These are phyloP conservation scores for Orbilia brochopaga DNA, from an alignment of 2,329 filamentous ascomycete species.

Conservation along the genomic window DNA sequence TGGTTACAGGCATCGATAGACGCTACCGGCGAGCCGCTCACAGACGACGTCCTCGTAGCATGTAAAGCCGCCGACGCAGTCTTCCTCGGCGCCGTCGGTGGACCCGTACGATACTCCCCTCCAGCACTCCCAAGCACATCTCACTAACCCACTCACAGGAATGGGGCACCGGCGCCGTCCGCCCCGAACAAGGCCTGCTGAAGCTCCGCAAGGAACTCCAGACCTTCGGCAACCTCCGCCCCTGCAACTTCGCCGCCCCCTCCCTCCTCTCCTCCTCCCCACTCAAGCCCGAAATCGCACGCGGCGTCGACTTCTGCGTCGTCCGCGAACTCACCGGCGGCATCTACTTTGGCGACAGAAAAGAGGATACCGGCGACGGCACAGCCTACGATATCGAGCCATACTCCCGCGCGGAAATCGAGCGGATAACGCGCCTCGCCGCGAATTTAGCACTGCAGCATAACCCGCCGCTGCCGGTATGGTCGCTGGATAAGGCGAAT, in stretches of 20 bases:
- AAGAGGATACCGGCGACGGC: constrained; percentile 72
- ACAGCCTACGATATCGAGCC: constrained; percentile 82
- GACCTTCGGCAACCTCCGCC: constrained; percentile 92
- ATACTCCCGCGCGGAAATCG: constrained; percentile 83
- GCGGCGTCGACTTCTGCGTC: constrained; percentile 88
- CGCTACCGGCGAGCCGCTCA: constrained; percentile 76
- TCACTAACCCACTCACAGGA: constrained; percentile 62
- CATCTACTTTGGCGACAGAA: constrained; percentile 92
- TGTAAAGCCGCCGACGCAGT: constrained; percentile 87
- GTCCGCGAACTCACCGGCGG: constrained; percentile 90
- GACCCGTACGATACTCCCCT: constrained; percentile 66
- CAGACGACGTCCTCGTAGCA: constrained; percentile 79
- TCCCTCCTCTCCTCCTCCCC: constrained; percentile 83
- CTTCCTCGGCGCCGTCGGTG: constrained; percentile 89
- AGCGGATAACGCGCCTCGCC: constrained; percentile 82
- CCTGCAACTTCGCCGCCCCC: constrained; percentile 87
- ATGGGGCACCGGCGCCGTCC: constrained; percentile 89
- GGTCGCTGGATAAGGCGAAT: constrained; percentile 94
- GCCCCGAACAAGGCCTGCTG: constrained; percentile 91
- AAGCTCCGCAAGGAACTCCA: constrained; percentile 89
- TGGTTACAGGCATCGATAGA: constrained; percentile 80
- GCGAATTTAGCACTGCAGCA: constrained; percentile 79
- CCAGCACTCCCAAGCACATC: constrained; percentile 6
- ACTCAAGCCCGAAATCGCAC: constrained; percentile 82
- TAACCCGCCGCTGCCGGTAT: constrained; percentile 77